These are phyloP conservation scores for Neoboletus magnificus DNA, from an alignment of 768 basidiomycete species.

Conservation along the genomic window DNA sequence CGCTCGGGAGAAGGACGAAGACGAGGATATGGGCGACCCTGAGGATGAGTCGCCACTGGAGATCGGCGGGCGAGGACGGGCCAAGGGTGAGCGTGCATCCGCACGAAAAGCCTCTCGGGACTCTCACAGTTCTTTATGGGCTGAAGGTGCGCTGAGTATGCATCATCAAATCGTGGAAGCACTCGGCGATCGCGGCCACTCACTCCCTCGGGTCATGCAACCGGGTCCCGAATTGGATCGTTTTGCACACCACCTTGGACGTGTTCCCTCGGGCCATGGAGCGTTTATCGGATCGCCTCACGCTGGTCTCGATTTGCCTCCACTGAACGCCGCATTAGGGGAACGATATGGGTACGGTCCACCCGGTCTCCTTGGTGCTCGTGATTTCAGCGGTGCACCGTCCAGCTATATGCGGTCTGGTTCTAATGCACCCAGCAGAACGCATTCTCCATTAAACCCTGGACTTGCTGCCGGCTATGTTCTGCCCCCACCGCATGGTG, in stretches of 20 bases:
- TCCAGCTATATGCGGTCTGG: constrained; percentile 63
- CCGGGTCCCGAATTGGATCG: constrained; percentile 31
- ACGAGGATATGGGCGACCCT: constrained; percentile 49
- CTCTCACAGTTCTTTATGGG: constrained; percentile 32
- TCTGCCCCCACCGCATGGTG: constrained; percentile 37
- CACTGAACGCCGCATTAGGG: constrained; percentile 44
- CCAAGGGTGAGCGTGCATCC: constrained; percentile 39
- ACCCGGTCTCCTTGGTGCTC: constrained; percentile 30
- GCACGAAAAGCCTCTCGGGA: constrained; percentile 34
- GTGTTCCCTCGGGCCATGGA: constrained; percentile 34
- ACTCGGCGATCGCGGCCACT: constrained; percentile 33
- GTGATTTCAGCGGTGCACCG: constrained; percentile 38
- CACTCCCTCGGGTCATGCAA: constrained; percentile 31
- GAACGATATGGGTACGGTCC: constrained; percentile 38
- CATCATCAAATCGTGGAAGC: constrained; percentile 35
- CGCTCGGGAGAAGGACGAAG: constrained; percentile 39
- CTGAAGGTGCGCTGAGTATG: constrained; percentile 35
- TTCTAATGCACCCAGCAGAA: constrained; percentile 65
- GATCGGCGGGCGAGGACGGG: constrained; percentile 29
- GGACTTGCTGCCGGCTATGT: constrained; percentile 42
- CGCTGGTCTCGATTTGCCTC: constrained; percentile 62
- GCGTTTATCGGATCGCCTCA: constrained; percentile 35
- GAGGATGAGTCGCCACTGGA: constrained; percentile 33
- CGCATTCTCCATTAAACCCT: constrained; percentile 66
- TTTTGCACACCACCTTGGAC: constrained; percentile 34